These are phyloP conservation scores for Ogataea wickerhamii DNA, from an alignment of 805 yeast genomes.

Conservation along the genomic window DNA sequence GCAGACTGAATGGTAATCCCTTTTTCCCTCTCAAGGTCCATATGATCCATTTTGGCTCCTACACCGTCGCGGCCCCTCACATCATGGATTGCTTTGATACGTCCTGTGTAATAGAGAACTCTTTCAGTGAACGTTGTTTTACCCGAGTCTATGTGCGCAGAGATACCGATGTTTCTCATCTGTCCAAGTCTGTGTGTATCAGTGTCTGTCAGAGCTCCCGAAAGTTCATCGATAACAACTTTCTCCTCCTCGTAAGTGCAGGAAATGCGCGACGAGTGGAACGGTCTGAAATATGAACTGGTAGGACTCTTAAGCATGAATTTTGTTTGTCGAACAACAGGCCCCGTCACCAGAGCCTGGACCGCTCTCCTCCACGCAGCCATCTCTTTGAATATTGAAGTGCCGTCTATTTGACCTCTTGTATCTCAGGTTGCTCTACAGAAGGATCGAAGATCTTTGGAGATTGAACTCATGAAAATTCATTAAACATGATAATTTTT, in stretches of 20 bases:
- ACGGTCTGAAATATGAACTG: conserved; percentile 19
- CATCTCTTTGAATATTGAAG: too few species aligned
- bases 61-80: conserved; percentile 96
- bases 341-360: background rate
- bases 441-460: too few species aligned
- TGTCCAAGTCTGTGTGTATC: conserved; percentile 51
- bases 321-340: background rate
- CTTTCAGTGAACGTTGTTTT: conserved; percentile 98
- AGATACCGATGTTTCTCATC: conserved; percentile 93
- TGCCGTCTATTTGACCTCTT: too few species aligned
- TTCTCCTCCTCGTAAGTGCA: conserved; percentile 70
- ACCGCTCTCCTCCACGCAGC: background rate
- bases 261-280: conserved; percentile 31
- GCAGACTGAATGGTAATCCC: conserved; percentile 99
- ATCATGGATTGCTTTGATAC: conserved; percentile 95
- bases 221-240: conserved; percentile 58
- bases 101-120: conserved; percentile 91
- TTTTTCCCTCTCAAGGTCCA: conserved; percentile 97
- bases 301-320: background rate
- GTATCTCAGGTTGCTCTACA: too few species aligned
- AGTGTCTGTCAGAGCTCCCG: conserved; percentile 42
- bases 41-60: conserved; percentile 99
- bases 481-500: too few species aligned
- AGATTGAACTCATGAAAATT: too few species aligned
- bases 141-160: conserved; percentile 98